Evolutionary conservation across 148 eudicot species (phyloP).

Genomic region (Oxyria digyna): DNA sequence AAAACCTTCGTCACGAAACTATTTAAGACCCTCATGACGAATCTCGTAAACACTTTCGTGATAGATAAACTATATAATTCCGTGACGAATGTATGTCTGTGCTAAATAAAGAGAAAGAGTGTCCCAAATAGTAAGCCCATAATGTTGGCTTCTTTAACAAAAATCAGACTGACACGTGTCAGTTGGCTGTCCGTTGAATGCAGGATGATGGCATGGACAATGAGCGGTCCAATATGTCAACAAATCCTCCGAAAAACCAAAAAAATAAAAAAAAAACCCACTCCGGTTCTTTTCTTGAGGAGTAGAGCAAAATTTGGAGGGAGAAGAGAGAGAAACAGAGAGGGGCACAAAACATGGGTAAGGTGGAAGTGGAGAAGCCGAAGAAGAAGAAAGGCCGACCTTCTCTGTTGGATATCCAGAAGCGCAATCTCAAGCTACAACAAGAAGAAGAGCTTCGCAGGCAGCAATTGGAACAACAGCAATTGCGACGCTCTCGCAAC

Average conservation of each 20-base stretch:
- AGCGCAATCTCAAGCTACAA: constrained; percentile 26
- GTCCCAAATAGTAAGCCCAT: too few species aligned
- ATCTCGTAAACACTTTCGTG: too few species aligned
- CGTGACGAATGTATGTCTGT: too few species aligned
- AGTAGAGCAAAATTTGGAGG: background rate
- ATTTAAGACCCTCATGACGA: too few species aligned
- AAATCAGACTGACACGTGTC: background rate
- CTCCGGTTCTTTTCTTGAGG: constrained; percentile 4
- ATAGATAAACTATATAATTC: too few species aligned
- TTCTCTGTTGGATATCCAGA: constrained; percentile 43
- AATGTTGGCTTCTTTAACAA: too few species aligned
- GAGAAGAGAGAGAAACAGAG: constrained; percentile 14
- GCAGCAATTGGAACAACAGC: background rate
- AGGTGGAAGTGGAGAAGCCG: constrained; percentile 31
- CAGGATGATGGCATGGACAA: background rate
- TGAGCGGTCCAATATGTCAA: constrained; percentile 1
- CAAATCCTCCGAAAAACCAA: background rate
- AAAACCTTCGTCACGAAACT: too few species aligned
- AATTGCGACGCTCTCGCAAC: constrained; percentile 1
- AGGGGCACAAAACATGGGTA: constrained; percentile 21
- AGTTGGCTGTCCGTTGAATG: background rate
- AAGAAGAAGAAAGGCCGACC: constrained; percentile 54
- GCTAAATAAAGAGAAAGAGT: too few species aligned
- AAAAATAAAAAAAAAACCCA: background rate
- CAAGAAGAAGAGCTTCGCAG: constrained; percentile 15